A percentile compares a stretch with the other conserved stretches of the same genome.
Evolutionary conservation across 116 monocot species (phyloP).

Genomic region (Dioscorea cayenensis): DNA sequence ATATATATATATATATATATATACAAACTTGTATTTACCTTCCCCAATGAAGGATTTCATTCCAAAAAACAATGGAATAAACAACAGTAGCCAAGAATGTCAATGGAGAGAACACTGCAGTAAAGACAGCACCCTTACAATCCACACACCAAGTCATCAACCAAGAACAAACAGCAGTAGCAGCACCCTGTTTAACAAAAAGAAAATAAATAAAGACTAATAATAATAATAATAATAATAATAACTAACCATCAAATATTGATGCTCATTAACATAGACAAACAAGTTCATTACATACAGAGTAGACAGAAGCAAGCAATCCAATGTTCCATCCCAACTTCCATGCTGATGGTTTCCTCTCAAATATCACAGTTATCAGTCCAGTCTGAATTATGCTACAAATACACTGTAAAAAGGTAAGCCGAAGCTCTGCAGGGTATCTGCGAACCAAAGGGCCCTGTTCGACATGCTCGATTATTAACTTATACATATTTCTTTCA

Average conservation of each 20-base stretch:
- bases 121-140: neutral
- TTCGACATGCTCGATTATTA: no score
- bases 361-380: neutral
- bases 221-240: no score
- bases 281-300: neutral
- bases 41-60: neutral
- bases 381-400: neutral
- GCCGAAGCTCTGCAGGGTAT: conserved; percentile 1
- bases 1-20: no score
- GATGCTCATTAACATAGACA: no score
- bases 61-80: neutral
- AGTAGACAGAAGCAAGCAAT: neutral
- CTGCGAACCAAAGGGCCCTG: conserved; percentile 1
- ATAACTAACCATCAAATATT: no score
- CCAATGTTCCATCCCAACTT: neutral
- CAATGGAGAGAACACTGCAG: neutral
- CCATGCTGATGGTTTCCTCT: neutral
- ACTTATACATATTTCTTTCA: no score
- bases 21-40: neutral
- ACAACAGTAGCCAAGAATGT: neutral
- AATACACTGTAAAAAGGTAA: neutral
- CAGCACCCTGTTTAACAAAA: neutral
- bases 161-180: neutral
- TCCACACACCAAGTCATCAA: conserved; percentile 4
- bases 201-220: no score